Base-by-base conservation (phyloP, 1,284 basidiomycete genomes). In the Ceratobasidium sp. region DNA sequence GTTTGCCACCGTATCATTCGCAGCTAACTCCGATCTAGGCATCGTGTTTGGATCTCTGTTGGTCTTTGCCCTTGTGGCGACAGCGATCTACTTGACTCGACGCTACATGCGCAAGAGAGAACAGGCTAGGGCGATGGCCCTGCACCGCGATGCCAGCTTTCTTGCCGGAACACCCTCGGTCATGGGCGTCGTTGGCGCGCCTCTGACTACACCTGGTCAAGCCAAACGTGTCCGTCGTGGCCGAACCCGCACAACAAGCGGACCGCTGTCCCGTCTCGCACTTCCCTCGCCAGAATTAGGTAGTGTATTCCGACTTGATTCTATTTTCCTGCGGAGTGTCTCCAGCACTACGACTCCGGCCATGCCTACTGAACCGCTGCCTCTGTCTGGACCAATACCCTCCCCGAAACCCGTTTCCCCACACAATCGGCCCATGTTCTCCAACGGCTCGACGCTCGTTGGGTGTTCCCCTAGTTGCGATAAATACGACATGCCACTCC, bases 281-380 rank as follows among this genome's bases (percentile, higher is more conserved):
- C 43, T 73, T 40, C 70, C 70, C 32, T 73, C 70, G 44, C 70
- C 56, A 9, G 70, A 73, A 51, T 32, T 73, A 57, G 70, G 70
- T 22, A 73, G 70, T 57, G 70, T 73, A 44, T 73, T 73, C 25
- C 70, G 57, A 2, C 17, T 73, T 29, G 70, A 73, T 51, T 13
- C 57, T 11, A 43, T 32, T 19, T 40, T 37, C n/a, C 17, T 54
- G 34, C 43, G 34, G 29, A 43, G 56, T 15, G 44, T 8, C 40
- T 73, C 70, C 29, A 57, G 57, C 37, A 29, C 43, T 3, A 25
- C 37, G 29, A 17, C 49, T 43, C 17, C 44, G 4, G 17, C 37
- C 13, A 15, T 43, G 1, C 61, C 34, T 7, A 17, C 5, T 9
- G 61, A 64, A 11, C 13, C 43, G 37, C 37, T n/a, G 15, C 43